phyloP scores from a whole-genome alignment of 2,329 filamentous ascomycete genomes.

The Fusarium secorum region DNA sequence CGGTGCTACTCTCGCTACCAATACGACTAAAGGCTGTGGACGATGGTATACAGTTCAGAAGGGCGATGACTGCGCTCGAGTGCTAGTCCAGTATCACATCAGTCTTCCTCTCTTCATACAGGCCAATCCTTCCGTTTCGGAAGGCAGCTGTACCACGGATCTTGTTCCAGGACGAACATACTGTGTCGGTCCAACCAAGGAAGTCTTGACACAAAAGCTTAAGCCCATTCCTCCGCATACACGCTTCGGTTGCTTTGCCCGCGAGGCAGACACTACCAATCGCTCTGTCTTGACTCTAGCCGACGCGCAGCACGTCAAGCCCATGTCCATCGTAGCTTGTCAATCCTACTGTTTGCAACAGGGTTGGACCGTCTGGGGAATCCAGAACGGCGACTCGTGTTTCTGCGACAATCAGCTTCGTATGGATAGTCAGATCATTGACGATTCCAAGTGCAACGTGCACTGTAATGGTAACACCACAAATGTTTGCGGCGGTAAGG shows the following conservation, averaged over 20 bases:
- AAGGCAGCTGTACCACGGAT: rapidly evolving
- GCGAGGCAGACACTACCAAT: neutral
- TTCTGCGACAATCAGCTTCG: neutral
- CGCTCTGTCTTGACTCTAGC: neutral
- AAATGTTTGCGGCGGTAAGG: neutral
- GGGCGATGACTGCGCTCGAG: neutral
- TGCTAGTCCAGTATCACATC: neutral
- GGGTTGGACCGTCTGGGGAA: neutral
- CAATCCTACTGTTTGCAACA: neutral
- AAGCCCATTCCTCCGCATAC: neutral
- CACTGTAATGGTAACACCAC: neutral
- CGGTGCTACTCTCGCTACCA: neutral
- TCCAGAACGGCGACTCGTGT: neutral
- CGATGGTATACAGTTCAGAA: neutral
- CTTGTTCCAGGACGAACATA: neutral
- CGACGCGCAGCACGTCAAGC: neutral
- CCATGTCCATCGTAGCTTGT: neutral
- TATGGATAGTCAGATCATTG: neutral
- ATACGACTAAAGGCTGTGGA: neutral
- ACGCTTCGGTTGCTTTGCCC: neutral
- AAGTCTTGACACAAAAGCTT: neutral
- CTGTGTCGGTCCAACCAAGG: neutral
- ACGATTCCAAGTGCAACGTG: neutral
- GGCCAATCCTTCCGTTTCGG: neutral
- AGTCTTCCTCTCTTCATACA: neutral